Evolutionary conservation across 169 alveolate genomes (phyloP).

Genomic region (Eimeria zaria): DNA sequence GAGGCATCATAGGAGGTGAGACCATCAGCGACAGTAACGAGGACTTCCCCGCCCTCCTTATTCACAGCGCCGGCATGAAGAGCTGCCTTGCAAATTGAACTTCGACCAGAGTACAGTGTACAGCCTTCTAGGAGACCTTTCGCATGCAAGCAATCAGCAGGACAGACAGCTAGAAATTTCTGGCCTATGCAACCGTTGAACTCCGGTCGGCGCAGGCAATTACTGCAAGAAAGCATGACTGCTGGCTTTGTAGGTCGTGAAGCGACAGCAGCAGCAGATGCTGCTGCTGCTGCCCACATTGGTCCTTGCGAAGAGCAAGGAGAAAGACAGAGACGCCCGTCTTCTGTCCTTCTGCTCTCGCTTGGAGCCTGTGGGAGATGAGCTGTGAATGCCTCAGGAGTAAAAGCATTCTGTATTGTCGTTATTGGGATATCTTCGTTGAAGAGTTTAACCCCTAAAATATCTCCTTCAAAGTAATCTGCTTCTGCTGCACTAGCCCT

Average conservation of each 20-base stretch:
- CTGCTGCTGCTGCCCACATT: conserved; percentile 4
- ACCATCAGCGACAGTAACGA: conserved; percentile 65
- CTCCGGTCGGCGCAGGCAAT: conserved; percentile 54
- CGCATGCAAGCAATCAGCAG: conserved; percentile 92
- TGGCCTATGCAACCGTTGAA: conserved; percentile 87
- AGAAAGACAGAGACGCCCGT: conserved; percentile 83
- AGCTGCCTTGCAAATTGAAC: conserved; percentile 95
- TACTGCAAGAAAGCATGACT: conserved; percentile 23
- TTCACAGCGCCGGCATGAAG: conserved; percentile 84
- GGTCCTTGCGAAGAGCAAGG: conserved; percentile 76
- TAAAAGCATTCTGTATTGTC: conserved; percentile 72
- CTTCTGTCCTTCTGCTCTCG: conserved; percentile 79
- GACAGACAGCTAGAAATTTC: conserved; percentile 89
- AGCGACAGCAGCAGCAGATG: not conserved
- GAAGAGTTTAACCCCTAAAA: conserved; percentile 86
- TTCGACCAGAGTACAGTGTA: conserved; percentile 91
- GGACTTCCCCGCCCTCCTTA: conserved; percentile 76
- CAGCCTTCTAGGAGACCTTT: conserved; percentile 89
- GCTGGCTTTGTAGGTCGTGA: conserved; percentile 78
- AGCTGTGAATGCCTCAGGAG: conserved; percentile 12
- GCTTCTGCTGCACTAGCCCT: conserved; percentile 89
- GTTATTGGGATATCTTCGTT: conserved; percentile 84
- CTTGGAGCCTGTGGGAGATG: conserved; percentile 44
- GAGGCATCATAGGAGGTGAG: conserved; percentile 63
- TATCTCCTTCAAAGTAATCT: conserved; percentile 91